These are phyloP conservation scores for Galerina sulciceps DNA, from an alignment of 768 basidiomycete species.

Conservation along the genomic window DNA sequence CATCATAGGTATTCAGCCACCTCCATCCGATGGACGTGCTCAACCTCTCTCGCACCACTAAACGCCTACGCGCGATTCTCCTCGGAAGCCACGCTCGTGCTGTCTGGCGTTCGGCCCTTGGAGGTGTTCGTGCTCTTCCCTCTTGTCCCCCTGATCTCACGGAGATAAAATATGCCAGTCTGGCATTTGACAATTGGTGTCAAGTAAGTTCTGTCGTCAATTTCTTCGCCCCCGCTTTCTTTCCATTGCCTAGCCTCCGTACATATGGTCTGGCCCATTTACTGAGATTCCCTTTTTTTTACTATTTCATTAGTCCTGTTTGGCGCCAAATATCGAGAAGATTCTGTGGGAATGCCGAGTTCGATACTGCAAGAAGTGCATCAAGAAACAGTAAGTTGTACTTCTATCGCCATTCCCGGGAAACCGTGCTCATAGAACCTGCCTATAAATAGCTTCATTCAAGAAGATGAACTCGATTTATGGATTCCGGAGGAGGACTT, in stretches of 20 bases:
- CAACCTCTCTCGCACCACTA: slow-evolving; percentile 46
- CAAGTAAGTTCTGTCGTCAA: slow-evolving; percentile 36
- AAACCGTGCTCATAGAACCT: background rate
- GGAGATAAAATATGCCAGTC: slow-evolving; percentile 47
- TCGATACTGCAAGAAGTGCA: slow-evolving; percentile 40
- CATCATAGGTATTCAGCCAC: slow-evolving; percentile 44
- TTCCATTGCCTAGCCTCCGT: background rate
- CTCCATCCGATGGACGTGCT: slow-evolving; percentile 51
- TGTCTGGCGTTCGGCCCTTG: slow-evolving; percentile 42
- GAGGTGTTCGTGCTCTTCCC: slow-evolving; percentile 39
- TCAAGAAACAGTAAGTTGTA: slow-evolving; percentile 32
- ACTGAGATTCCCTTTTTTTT: background rate
- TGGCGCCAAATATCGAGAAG: slow-evolving; percentile 30
- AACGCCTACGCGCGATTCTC: slow-evolving; percentile 42
- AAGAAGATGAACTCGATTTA: slow-evolving; percentile 29
- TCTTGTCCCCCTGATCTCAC: slow-evolving; percentile 46
- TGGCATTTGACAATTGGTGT: slow-evolving; percentile 49
- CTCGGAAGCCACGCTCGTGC: slow-evolving; percentile 34
- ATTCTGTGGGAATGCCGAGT: slow-evolving; percentile 41
- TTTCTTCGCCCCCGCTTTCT: background rate
- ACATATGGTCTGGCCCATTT: background rate
- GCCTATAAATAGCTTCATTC: slow-evolving; percentile 29
- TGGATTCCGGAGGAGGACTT: slow-evolving; percentile 27
- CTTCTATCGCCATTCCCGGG: background rate
- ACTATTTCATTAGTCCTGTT: slow-evolving; percentile 33